Evolutionary conservation across 163 green algal genomes (phyloP).

Genomic region (Chlorella variabilis): DNA sequence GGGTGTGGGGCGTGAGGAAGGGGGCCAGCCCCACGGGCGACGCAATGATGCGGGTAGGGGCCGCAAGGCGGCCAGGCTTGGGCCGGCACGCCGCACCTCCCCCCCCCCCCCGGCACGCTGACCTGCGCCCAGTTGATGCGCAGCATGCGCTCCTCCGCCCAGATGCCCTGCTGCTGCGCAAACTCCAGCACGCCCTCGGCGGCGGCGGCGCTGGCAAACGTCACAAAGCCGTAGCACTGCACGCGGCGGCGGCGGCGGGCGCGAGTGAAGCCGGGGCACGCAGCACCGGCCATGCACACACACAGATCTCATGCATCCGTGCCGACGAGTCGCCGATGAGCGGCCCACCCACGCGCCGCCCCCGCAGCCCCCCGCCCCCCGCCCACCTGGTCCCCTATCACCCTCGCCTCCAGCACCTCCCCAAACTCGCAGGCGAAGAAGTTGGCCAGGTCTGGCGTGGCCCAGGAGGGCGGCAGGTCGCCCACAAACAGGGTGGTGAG

Average conservation of each 20-base stretch:
- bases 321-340: no score
- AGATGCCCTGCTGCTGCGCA: conserved; percentile 26
- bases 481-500: conserved; percentile 53
- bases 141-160: conserved; percentile 31
- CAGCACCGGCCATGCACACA: no score
- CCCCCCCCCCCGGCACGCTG: conserved; percentile 42
- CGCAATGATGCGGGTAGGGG: not conserved
- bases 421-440: conserved; percentile 41
- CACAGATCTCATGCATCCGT: no score
- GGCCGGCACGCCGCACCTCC: not conserved
- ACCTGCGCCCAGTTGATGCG: conserved; percentile 45
- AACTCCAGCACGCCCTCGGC: conserved; percentile 41
- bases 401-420: conserved; percentile 33
- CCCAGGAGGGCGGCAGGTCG: conserved; percentile 50
- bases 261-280: no score
- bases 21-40: not conserved
- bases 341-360: not conserved
- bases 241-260: not conserved
- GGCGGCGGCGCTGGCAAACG: conserved; percentile 30
- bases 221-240: conserved; percentile 56
- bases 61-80: not conserved
- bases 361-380: not conserved
- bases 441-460: conserved; percentile 25
- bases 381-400: conserved; percentile 32
- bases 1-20: not conserved